Evolutionary conservation across 352 stramenopile species (phyloP).

Genomic region (Globisporangium sylvaticum): DNA sequence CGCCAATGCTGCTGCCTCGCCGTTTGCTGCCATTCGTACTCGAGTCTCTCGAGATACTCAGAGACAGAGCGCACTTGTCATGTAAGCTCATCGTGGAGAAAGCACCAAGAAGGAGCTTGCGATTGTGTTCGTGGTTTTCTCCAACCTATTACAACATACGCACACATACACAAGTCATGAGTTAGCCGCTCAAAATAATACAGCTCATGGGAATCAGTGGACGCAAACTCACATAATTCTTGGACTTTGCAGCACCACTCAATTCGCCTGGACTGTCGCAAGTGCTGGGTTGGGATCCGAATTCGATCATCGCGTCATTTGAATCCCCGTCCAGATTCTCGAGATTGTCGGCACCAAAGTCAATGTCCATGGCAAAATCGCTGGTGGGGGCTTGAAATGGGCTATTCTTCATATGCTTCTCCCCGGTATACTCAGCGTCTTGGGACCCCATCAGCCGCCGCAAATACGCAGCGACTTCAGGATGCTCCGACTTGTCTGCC

Average conservation of each 20-base stretch:
- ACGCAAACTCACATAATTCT: conserved; percentile 42
- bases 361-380: conserved; percentile 48
- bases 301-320: background rate
- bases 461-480: conserved; percentile 41
- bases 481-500: conserved; percentile 70
- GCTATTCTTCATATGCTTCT: background rate
- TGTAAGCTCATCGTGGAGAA: conserved; percentile 89
- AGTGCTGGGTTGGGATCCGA: conserved; percentile 23
- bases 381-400: conserved; percentile 10
- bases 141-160: conserved; percentile 28
- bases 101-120: conserved; percentile 74
- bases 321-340: conserved; percentile 15
- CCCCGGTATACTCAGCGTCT: background rate
- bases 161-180: background rate
- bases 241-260: conserved; percentile 25
- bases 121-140: conserved; percentile 80
- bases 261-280: conserved; percentile 32
- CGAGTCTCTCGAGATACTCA: conserved; percentile 72
- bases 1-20: conserved; percentile 52
- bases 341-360: conserved; percentile 22
- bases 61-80: conserved; percentile 80
- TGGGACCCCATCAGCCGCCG: conserved; percentile 34
- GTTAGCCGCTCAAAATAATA: background rate
- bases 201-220: background rate
- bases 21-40: conserved; percentile 27